Evolutionary conservation across 2,329 filamentous ascomycete genomes (phyloP).

Genomic region (Nakataea oryzae): DNA sequence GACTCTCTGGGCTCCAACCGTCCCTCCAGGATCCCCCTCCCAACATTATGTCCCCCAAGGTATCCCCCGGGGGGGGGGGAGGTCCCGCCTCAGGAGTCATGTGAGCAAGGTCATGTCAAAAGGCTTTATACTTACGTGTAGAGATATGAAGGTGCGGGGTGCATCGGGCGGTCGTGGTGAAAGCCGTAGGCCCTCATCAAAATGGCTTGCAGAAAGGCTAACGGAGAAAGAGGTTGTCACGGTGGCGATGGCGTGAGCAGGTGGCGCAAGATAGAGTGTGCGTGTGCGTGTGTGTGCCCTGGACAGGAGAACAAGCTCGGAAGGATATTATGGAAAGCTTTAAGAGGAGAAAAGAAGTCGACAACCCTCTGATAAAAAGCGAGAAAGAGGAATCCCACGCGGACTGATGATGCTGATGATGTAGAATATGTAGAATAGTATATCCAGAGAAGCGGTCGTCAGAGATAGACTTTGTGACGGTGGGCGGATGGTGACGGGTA

Average conservation of each 20-base stretch:
- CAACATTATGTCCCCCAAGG: too few species aligned
- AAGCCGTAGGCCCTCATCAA: not conserved
- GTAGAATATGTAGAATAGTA: not conserved
- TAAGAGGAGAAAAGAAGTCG: not conserved
- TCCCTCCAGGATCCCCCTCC: too few species aligned
- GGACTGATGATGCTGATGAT: not conserved
- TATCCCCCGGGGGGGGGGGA: too few species aligned
- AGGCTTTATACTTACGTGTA: not conserved
- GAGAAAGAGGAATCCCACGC: not conserved
- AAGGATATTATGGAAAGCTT: not conserved
- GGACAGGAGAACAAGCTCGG: not conserved
- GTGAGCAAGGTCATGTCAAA: too few species aligned
- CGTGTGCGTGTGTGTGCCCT: too few species aligned
- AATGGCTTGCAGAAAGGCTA: not conserved
- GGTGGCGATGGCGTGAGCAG: not conserved
- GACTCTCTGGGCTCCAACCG: not conserved
- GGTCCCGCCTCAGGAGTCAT: too few species aligned
- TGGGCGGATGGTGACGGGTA: not conserved
- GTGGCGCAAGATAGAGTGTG: not conserved
- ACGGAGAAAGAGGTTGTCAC: not conserved
- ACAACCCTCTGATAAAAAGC: not conserved
- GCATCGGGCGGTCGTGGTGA: not conserved
- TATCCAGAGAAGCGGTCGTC: not conserved
- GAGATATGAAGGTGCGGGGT: not conserved
- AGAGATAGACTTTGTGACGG: not conserved